These are phyloP conservation scores for Russula griseocarnosa DNA, from an alignment of 768 basidiomycete species.

Conservation along the genomic window DNA sequence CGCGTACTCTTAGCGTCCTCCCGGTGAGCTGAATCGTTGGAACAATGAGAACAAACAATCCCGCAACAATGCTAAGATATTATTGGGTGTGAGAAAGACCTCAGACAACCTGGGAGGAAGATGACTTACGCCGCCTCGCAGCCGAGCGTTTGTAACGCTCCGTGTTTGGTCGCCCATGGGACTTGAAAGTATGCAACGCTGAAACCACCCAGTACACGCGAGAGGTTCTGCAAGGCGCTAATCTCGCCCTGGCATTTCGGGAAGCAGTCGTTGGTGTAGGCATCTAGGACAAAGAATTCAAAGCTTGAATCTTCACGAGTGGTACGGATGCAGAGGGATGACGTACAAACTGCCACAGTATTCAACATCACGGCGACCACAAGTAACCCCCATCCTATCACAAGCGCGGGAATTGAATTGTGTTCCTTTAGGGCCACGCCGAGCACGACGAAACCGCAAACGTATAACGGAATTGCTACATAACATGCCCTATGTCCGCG, in stretches of 20 bases:
- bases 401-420: constrained; percentile 47
- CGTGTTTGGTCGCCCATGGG: constrained; percentile 57
- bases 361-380: constrained; percentile 51
- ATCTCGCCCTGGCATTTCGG: constrained; percentile 55
- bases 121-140: constrained; percentile 54
- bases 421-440: constrained; percentile 56
- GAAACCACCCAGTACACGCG: constrained; percentile 57
- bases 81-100: not conserved
- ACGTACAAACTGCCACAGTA: constrained; percentile 60
- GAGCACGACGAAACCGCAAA: constrained; percentile 57
- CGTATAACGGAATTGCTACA: constrained; percentile 52
- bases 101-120: not conserved
- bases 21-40: constrained; percentile 52
- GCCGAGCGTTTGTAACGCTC: constrained; percentile 60
- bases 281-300: constrained; percentile 34
- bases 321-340: constrained; percentile 17
- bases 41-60: constrained; percentile 49
- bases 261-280: constrained; percentile 50
- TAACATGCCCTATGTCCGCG: constrained; percentile 50
- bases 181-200: constrained; percentile 67
- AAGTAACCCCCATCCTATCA: constrained; percentile 63
- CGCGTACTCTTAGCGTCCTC: constrained; percentile 42
- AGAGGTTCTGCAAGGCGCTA: constrained; percentile 54
- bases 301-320: constrained; percentile 25
- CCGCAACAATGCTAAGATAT: constrained; percentile 44